phyloP scores from a whole-genome alignment of 2,329 filamentous ascomycete species.

The Arachnopeziza araneosa region DNA sequence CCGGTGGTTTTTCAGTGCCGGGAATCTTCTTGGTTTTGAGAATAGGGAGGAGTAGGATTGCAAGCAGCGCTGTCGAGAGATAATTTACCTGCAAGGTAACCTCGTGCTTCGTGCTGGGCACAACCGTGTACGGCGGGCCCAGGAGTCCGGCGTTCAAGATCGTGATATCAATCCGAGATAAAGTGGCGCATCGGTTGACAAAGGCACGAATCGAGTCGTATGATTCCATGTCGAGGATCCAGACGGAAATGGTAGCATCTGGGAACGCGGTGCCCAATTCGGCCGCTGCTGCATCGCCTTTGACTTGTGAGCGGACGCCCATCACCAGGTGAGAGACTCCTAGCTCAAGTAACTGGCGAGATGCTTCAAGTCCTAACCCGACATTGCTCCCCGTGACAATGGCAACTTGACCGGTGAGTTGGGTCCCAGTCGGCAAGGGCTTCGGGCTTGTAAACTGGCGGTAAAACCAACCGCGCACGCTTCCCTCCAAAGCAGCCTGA shows the following conservation, averaged over 20 bases:
- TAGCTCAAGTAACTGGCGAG: slow-evolving; percentile 31
- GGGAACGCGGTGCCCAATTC: slow-evolving; percentile 9
- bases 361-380: slow-evolving; percentile 36
- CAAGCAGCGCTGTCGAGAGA: slow-evolving; percentile 29
- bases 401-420: slow-evolving; percentile 27
- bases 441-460: not conserved
- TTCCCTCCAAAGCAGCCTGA: not conserved
- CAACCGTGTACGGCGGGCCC: slow-evolving; percentile 11
- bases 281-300: slow-evolving; percentile 30
- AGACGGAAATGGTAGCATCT: slow-evolving; percentile 35
- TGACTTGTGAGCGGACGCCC: slow-evolving; percentile 32
- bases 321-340: slow-evolving; percentile 34
- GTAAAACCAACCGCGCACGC: not conserved
- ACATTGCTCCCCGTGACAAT: slow-evolving; percentile 39
- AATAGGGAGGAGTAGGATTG: slow-evolving; percentile 26
- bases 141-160: slow-evolving; percentile 34
- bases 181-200: slow-evolving; percentile 30
- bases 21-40: slow-evolving; percentile 12
- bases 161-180: slow-evolving; percentile 40
- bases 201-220: slow-evolving; percentile 44
- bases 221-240: slow-evolving; percentile 43
- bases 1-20: not conserved
- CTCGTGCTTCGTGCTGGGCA: slow-evolving; percentile 19
- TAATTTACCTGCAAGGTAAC: slow-evolving; percentile 30
- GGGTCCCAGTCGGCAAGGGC: not conserved